Evolutionary conservation across 2,329 filamentous ascomycete genomes (phyloP), one percentile per base, ranked within the genome.

Genomic region (Sarocladium oryzae): DNA sequence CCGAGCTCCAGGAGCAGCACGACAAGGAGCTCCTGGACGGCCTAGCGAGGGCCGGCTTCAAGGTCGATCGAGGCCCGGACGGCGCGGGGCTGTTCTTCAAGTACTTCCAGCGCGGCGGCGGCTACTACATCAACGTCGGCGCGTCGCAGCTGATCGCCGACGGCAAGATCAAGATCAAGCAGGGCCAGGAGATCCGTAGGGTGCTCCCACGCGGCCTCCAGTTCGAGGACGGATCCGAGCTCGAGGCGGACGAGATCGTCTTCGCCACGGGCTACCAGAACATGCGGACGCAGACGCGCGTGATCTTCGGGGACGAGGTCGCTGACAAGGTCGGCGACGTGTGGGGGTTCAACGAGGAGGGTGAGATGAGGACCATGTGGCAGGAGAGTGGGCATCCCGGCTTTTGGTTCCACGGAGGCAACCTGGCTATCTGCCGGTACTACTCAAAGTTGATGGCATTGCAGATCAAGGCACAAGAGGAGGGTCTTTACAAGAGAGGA

Each of bases 41-140:
- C 0, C 69, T 88, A 1, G 65, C 67, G 5, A 74, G 70, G 33
- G 82, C 71, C 0, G 84, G 84, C 0, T 87, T 87, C 71, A 74
- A 74, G 50, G 63, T 81, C 1, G 82, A 86, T 56, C 65, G 61
- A 1, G 83, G 83, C 0, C 75, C 79, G 0, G 74, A 82, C 50
- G 75, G 70, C 1, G 69, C 74, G 0, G 83, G 84, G 0, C 68
- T 86, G 3, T 72, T 80, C 52, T 64, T 77, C 50, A 85, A 85
- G 62, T 86, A 85, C 59, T 73, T 84, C 55, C 79, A 83, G 56
- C 75, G 79, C 2, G 82, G 82, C 1, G 84, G 85, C 0, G 84
- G 84, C 0, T 87, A 86, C 60, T 87, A 87, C 64, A 84, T 87
- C 55, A 81, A 88, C 54, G 82, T 86, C 1, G 85, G 85, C 0